These are phyloP conservation scores for Phytophthora boehmeriae DNA, from an alignment of 352 stramenopile species.

Conservation along the genomic window DNA sequence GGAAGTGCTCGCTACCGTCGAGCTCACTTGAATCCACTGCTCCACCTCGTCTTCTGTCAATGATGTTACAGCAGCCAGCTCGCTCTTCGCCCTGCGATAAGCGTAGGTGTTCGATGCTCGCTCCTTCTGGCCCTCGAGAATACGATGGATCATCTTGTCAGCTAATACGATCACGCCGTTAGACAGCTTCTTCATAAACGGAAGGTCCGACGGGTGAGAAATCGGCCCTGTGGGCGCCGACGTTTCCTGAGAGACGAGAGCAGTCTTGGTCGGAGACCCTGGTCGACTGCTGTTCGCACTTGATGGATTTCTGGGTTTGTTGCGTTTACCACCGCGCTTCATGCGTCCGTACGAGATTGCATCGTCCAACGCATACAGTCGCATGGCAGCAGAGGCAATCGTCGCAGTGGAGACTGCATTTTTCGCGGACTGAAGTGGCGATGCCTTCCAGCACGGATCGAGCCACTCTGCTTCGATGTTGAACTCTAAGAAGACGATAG, in stretches of 20 bases:
- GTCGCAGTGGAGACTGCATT: conserved; percentile 63
- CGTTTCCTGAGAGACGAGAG: conserved; percentile 38
- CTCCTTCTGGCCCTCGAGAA: conserved; percentile 60
- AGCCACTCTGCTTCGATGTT: conserved; percentile 81
- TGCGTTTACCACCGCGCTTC: conserved; percentile 63
- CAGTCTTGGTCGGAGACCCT: conserved; percentile 36
- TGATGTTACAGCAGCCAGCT: conserved; percentile 64
- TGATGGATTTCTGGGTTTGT: conserved; percentile 27
- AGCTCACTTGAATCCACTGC: conserved; percentile 62
- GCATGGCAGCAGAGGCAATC: conserved; percentile 76
- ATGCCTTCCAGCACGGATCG: conserved; percentile 76
- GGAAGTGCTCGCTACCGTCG: conserved; percentile 20
- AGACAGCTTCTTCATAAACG: conserved; percentile 53
- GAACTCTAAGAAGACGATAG: conserved; percentile 74
- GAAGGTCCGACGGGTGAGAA: conserved; percentile 49
- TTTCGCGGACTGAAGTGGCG: conserved; percentile 63
- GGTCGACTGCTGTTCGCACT: conserved; percentile 35
- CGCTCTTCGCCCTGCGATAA: conserved; percentile 57
- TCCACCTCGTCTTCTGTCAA: conserved; percentile 66
- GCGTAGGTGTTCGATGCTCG: conserved; percentile 46
- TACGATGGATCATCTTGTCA: conserved; percentile 55
- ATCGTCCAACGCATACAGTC: conserved; percentile 79
- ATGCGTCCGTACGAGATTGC: conserved; percentile 72
- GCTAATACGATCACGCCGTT: conserved; percentile 45
- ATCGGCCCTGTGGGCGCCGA: conserved; percentile 16